phyloP scores from a whole-genome alignment of 495 filamentous ascomycete species.

The Aspergillus leporis region DNA sequence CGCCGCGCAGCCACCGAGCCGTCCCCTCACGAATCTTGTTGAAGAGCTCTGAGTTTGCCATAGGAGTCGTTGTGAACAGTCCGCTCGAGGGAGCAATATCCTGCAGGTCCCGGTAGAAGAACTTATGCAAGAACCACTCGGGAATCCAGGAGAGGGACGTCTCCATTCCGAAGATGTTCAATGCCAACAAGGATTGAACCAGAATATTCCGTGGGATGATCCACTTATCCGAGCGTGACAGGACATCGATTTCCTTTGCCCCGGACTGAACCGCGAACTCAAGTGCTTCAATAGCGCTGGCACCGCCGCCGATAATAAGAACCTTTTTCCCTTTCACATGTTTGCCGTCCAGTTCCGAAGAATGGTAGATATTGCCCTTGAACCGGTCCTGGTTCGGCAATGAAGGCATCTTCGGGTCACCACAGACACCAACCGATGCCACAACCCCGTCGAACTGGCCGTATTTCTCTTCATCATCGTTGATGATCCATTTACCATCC shows the following conservation, averaged over 20 bases:
- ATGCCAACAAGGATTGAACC: conserved; percentile 68
- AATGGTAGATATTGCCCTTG: conserved; percentile 70
- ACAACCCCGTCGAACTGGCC: conserved; percentile 79
- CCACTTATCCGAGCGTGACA: conserved; percentile 84
- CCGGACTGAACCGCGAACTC: conserved; percentile 72
- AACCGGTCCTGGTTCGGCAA: conserved; percentile 67
- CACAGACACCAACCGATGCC: conserved; percentile 75
- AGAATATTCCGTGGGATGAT: conserved; percentile 80
- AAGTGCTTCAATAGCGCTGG: conserved; percentile 79
- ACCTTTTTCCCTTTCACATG: conserved; percentile 70
- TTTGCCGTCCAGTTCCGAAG: conserved; percentile 69
- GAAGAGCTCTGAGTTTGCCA: conserved; percentile 83
- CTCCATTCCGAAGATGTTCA: conserved; percentile 81
- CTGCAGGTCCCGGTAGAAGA: conserved; percentile 85
- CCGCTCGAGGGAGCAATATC: conserved; percentile 71
- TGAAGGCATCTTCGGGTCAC: conserved; percentile 69
- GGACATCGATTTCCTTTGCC: conserved; percentile 67
- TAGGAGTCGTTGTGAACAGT: conserved; percentile 76
- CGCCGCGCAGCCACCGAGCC: conserved; percentile 78
- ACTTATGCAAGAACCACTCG: conserved; percentile 67
- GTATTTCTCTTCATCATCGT: conserved; percentile 65
- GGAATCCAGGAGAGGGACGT: conserved; percentile 75
- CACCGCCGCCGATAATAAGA: conserved; percentile 75
- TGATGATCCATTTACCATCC: conserved; percentile 79
- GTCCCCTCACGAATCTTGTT: conserved; percentile 73